Base-by-base conservation (phyloP, 176 grass and related monocot genomes). In the Bromus sterilis region DNA sequence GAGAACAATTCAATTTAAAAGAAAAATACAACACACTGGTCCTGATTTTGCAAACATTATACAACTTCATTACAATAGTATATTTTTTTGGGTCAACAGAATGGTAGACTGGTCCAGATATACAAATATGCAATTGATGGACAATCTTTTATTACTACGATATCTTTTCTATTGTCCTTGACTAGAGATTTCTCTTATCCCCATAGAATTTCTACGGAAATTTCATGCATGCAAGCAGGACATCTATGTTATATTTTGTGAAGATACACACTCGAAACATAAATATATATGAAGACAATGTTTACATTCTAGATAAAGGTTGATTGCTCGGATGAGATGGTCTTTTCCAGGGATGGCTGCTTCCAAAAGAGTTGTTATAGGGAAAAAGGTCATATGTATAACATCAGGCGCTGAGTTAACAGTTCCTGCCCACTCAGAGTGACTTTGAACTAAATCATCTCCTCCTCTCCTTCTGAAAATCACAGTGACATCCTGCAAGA, bases 291-390 rank as follows among this genome's bases (percentile, higher is more conserved):
- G 51, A 76, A 39, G 65, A 21, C 1, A 23, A 79, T 78, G 56
- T 41, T 88, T 90, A 94, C 91, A 94, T 73, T 90, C 91, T 69
- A 94, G 62, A 85, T 94, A 94, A 81, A 94, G 88, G 86, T 90
- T 87, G 36, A 94, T 88, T 2, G 91, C 88, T 5, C 67, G 85
- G 60, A 82, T 56, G 29, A 94, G 85, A 67, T 94, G 82, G 14
- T 94, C 84, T 61, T 85, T 89, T 75, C 91, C 88, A 65, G 85
- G 82, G 33, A 88, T 24, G 53, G 49, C 75, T 63, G 25, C 76
- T 44, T 86, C 88, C 9, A 94, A 70, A n/a, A 94, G 75, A 83
- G 85, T 86, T 68, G 78, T 87, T 33, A 94, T 64, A 57, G 91
- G 91, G 16, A 68, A n/a, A 73, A 94, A 90, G 20, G 85, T 83